phyloP scores from a whole-genome alignment of 495 filamentous ascomycete species.

The Penicillium robsamsonii region DNA sequence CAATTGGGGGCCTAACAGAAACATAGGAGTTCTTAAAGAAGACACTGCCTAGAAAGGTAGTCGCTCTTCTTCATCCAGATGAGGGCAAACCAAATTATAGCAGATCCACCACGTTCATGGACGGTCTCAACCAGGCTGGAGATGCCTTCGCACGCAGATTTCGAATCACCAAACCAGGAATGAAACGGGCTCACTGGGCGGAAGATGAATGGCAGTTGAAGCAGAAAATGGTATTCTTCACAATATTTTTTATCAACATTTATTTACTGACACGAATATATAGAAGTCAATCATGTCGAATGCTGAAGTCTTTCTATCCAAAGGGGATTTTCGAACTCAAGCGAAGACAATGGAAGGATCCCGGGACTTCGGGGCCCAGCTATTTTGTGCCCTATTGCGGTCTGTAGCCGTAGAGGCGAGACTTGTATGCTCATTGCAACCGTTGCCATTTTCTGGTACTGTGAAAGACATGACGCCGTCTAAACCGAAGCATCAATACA shows the following conservation, averaged over 20 bases:
- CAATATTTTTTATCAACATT: not conserved
- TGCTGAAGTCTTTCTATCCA: slow-evolving; percentile 51
- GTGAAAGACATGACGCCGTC: slow-evolving; percentile 48
- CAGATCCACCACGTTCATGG: slow-evolving; percentile 68
- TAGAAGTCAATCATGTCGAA: slow-evolving; percentile 40
- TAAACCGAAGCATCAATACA: slow-evolving; percentile 36
- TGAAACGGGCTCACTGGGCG: slow-evolving; percentile 70
- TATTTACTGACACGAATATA: slow-evolving; percentile 7
- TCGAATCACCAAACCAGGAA: slow-evolving; percentile 64
- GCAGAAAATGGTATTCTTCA: slow-evolving; percentile 46
- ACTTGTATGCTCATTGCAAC: slow-evolving; percentile 89
- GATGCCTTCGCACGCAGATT: slow-evolving; percentile 67
- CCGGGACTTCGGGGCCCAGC: slow-evolving; percentile 82
- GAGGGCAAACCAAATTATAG: slow-evolving; percentile 64
- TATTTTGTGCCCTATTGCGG: slow-evolving; percentile 85
- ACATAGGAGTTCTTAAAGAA: slow-evolving; percentile 51
- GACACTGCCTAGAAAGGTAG: slow-evolving; percentile 58
- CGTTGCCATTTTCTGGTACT: slow-evolving; percentile 66
- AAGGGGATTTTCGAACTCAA: slow-evolving; percentile 66
- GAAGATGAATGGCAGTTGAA: slow-evolving; percentile 59
- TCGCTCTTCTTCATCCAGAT: slow-evolving; percentile 62
- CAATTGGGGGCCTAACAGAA: slow-evolving; percentile 2
- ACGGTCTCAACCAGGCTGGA: slow-evolving; percentile 68
- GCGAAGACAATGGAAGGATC: slow-evolving; percentile 69
- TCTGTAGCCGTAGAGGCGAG: slow-evolving; percentile 76